Conservation (phyloP, 2,329 filamentous ascomycete genomes). For the Verticillium klebahnii region DNA sequence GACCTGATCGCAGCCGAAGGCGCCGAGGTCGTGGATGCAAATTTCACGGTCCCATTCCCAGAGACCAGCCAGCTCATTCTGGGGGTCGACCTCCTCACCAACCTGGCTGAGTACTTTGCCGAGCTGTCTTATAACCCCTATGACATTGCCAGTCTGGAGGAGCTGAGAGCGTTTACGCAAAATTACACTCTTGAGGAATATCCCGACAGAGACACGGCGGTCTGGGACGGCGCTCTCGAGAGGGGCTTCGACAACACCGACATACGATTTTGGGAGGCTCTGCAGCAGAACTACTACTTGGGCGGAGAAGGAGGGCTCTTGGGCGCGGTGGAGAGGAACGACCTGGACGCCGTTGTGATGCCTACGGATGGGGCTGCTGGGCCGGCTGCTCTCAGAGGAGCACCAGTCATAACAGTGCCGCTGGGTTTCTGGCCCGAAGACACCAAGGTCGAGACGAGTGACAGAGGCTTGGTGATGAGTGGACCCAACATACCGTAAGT, state of each 20-base stretch:
- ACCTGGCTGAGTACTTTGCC: constrained; percentile 57
- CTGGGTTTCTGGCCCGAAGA: constrained; percentile 31
- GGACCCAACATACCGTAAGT: constrained; percentile 14
- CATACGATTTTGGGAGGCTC: constrained; percentile 59
- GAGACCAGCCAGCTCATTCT: constrained; percentile 70
- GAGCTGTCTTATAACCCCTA: constrained; percentile 44
- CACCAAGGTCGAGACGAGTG: constrained; percentile 9
- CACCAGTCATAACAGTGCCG: constrained; percentile 56
- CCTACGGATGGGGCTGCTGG: constrained; percentile 34
- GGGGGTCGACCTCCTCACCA: constrained; percentile 65
- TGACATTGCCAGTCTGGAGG: constrained; percentile 42
- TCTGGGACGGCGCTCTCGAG: constrained; percentile 51
- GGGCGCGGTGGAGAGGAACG: constrained; percentile 49
- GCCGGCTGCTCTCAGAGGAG: background rate
- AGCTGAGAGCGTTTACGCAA: constrained; percentile 53
- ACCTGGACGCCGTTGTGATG: constrained; percentile 55
- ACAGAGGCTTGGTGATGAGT: constrained; percentile 8
- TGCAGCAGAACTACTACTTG: constrained; percentile 60
- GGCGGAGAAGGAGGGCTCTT: constrained; percentile 53
- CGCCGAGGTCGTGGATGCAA: constrained; percentile 64
- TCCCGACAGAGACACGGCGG: constrained; percentile 51
- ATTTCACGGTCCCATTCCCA: constrained; percentile 59
- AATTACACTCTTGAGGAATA: constrained; percentile 49
- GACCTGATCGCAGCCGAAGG: constrained; percentile 58
- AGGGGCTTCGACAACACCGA: constrained; percentile 51